Base-by-base conservation (phyloP, 305 asterid species). In the Fraxinus paxiana region DNA sequence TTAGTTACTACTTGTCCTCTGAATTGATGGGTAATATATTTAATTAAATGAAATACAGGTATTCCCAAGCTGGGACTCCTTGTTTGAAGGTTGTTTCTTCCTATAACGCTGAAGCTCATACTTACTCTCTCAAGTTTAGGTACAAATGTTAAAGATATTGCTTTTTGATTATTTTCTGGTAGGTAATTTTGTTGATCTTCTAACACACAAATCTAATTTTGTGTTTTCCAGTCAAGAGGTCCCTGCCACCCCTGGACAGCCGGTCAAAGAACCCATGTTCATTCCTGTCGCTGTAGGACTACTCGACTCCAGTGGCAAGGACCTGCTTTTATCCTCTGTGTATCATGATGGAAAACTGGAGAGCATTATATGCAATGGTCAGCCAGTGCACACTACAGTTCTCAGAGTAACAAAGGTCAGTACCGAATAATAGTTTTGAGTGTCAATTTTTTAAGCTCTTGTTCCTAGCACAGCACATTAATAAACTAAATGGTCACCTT, bases 11-110 rank as follows among this genome's bases (percentile, higher is more conserved):
- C 51, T 41, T 6, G 5, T 51, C 22, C 59, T 65, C 7, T 28
- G 35, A 13, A 28, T 78, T 63, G 75, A 71, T 82, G 84, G 73
- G 82, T 59, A 77, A 48, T 5, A 3, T 74, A 77, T 8, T 76
- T 70, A 61, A 48, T 73, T 20, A 34, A 70, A 82, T 71, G 63
- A 37, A 85, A 70, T 86, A 77, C 85, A 96, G 99, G 99, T 96
- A 96, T 82, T 94, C 99, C n/a, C 98, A 96, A 89, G 99, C 99
- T 75, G 99, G 99, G 74, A 94, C 99, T 6, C 98, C 99, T 80
- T 82, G 75, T 75, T 87, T 96, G 85, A 92, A 88, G 82, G 97
- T 92, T 75, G 84, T 72, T 71, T 87, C 97, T 46, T 79, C 83
- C 65, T 94, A 92, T 77, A 84, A 92, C 82, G 84, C 92, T 56